Conservation (phyloP, 495 filamentous ascomycete species). For the Clavariopsis aquatica region DNA sequence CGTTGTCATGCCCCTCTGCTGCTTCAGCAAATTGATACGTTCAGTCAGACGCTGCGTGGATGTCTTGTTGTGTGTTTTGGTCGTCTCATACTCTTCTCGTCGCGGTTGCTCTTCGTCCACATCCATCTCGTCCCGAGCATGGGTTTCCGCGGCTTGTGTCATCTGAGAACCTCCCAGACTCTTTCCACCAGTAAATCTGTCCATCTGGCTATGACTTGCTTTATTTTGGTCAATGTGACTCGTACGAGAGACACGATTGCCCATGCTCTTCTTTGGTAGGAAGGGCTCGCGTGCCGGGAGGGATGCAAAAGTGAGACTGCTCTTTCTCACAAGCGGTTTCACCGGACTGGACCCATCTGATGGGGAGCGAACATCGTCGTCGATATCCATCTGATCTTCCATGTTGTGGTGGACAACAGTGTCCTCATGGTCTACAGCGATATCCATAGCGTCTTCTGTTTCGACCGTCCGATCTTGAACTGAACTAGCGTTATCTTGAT, state of each 20-base stretch:
- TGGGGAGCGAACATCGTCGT: slow-evolving; percentile 58
- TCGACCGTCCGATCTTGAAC: too few relatives aligned
- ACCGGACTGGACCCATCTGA: slow-evolving; percentile 65
- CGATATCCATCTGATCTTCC: slow-evolving; percentile 53
- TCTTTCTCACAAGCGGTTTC: slow-evolving; percentile 74
- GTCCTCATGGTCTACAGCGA: slow-evolving; percentile 12
- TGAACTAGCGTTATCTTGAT: too few relatives aligned
- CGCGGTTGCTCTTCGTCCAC: slow-evolving; percentile 53
- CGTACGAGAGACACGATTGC: slow-evolving; percentile 68
- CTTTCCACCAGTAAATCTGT: slow-evolving; percentile 64
- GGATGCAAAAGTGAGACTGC: slow-evolving; percentile 89
- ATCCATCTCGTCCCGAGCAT: slow-evolving; percentile 59
- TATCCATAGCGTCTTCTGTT: slow-evolving; percentile 17
- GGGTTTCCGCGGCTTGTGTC: slow-evolving; percentile 51
- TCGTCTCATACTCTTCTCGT: slow-evolving; percentile 48
- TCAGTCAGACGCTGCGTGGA: slow-evolving; percentile 90
- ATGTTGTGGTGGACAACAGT: slow-evolving; percentile 34
- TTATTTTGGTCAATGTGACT: slow-evolving; percentile 75
- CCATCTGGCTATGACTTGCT: slow-evolving; percentile 60
- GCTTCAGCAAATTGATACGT: slow-evolving; percentile 88
- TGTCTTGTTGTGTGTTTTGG: slow-evolving; percentile 75
- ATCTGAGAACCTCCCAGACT: slow-evolving; percentile 50
- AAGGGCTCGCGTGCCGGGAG: slow-evolving; percentile 88
- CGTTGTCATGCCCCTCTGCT: slow-evolving; percentile 64
- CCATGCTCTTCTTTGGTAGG: slow-evolving; percentile 74